Base-by-base conservation (phyloP, 225 moss, liverwort and hornwort species). In the Antitrichia curtipendula region DNA sequence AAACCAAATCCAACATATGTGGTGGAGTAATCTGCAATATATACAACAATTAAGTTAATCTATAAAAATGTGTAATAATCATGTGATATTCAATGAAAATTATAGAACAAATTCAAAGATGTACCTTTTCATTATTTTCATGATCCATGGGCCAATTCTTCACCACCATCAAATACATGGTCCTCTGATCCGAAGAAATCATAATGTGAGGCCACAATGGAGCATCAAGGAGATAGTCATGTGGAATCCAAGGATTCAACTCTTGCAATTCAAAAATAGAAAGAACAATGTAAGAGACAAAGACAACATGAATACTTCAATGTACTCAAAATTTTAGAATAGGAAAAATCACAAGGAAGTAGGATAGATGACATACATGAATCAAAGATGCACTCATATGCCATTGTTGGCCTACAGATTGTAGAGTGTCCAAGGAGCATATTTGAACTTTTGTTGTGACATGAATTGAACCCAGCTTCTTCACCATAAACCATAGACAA, bases 81-180 rank as follows among this genome's bases (percentile, higher is more conserved):
- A 5, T 36, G 10, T 6, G 2, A n/a, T 10, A 10, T 2, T 0
- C 1, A 20, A 6, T 20, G 6, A 6, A 20, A 40, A 7, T 4
- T 69, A 23, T 0, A 7, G 0, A 7, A 8, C 0, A 4, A 1
- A 40, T 7, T 13, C 0, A 3, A 8, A 41, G 1, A 14, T 70
- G 2, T 41, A 70, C 8, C 25, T 24, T 70, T 5, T 41, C 4
- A 1, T 25, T 25, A 41, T 70, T 70, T 8, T 25, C 0, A 1
- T 41, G 2, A 15, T 41, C 25, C 27, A 71, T 71, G 0, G 43
- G 71, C 27, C 43, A 71, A 27, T 71, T 9, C 9, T 43, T 71
- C 2, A 71, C 9, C 0, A 43, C 16, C 0, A 3, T 71, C 13
- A 70, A 0, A 25, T 8, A 1, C 7, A 8, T 5, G 1, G 24